Evolutionary conservation across 2,329 filamentous ascomycete species (phyloP).

Genomic region (Talaromyces sp.): DNA sequence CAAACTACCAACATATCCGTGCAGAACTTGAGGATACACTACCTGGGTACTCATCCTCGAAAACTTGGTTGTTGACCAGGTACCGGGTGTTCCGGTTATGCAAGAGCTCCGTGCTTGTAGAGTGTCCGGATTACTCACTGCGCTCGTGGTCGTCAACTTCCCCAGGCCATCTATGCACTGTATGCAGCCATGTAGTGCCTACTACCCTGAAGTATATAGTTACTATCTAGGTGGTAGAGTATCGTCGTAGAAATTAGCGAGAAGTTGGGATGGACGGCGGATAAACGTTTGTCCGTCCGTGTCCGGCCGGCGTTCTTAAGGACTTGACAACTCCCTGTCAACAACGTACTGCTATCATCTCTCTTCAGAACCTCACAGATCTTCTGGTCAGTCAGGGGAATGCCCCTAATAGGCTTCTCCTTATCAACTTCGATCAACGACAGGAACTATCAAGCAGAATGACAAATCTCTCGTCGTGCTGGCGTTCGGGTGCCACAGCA

Average conservation of each 20-base stretch:
- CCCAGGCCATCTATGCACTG: too few relatives aligned
- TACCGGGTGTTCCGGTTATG: neutral
- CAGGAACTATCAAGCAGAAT: neutral
- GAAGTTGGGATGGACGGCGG: neutral
- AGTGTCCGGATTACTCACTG: too few relatives aligned
- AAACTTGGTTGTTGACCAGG: neutral
- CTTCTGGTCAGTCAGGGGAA: neutral
- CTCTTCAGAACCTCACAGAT: neutral
- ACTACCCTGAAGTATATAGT: neutral
- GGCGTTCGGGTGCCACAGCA: neutral
- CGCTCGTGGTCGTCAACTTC: neutral
- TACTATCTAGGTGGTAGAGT: neutral
- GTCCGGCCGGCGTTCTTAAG: neutral
- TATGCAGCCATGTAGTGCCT: neutral
- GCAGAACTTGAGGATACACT: neutral
- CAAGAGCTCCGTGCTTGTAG: neutral
- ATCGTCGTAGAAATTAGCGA: neutral
- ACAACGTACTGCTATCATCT: neutral
- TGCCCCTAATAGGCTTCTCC: neutral
- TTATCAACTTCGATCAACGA: neutral
- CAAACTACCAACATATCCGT: neutral
- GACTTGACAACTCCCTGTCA: neutral
- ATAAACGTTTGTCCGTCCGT: neutral
- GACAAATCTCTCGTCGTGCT: neutral
- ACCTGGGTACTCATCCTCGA: neutral